Evolutionary conservation across 352 stramenopile genomes (phyloP), one percentile per base, ranked within the genome.

Genomic region (Thraustochytrium striatum): DNA sequence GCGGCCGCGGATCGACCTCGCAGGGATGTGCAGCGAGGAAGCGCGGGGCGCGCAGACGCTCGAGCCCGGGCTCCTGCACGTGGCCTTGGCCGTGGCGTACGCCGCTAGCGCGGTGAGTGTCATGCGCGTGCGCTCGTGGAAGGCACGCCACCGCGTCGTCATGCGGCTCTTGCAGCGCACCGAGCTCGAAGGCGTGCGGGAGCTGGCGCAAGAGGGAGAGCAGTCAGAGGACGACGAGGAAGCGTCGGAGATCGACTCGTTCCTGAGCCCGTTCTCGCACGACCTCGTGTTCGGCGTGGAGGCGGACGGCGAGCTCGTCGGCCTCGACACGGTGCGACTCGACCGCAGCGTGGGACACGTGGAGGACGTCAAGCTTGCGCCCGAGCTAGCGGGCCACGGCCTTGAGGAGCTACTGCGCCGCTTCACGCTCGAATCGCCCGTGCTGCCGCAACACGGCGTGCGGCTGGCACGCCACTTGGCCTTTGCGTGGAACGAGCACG

Each of bases 151-250:
- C 52, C 11, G 41, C 19, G 65, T 75, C 19, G 41, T 30, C 21
- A 61, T 62, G 41, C 65, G 52, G 32, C 11, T 61, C n/a, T 43
- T 75, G 32, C 65, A 75, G 41, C 65, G 33, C 7, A 61, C 41
- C 65, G 65, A 75, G 41, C 65, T 75, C 39, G 65, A 75, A 32
- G 65, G 65, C n/a, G 61, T 75, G 16, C 65, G 65, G 33, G 65
- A 75, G 28, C 52, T 75, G 19, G 65, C 68, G 65, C 47, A 55
- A 25, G 47, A 16, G 16, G n/a, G n/a, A n/a, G n/a, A n/a, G n/a
- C 59, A 70, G 35, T 53, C 35, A 19, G 65, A 75, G 13, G 65
- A 75, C 32, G 65, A 75, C 52, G 65, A 75, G 30, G 65, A 75
- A 21, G 65, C 30, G 11, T 75, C 65, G 5, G 65, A 75, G 3